A percentile compares a stretch with the other conserved stretches of the same genome.
phyloP scores from a whole-genome alignment of 169 alveolate species.

The Theileria sp. region DNA sequence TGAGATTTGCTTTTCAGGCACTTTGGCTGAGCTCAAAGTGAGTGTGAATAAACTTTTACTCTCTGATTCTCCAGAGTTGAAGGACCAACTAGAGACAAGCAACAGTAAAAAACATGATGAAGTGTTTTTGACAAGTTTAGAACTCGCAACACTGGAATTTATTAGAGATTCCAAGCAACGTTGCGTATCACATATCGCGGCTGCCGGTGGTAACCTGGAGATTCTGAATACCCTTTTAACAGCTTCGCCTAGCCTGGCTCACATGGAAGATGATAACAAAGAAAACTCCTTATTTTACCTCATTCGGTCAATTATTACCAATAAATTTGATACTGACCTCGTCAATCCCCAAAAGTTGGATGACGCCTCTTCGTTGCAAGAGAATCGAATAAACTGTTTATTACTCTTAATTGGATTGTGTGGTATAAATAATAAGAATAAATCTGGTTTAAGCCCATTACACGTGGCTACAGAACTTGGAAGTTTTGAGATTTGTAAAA shows the following conservation, averaged over 20 bases:
- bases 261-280: slow-evolving; percentile 45
- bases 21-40: slow-evolving; percentile 36
- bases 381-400: slow-evolving; percentile 23
- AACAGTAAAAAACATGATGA: slow-evolving; percentile 10
- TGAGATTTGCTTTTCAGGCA: slow-evolving; percentile 49
- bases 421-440: slow-evolving; percentile 46
- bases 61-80: slow-evolving; percentile 34
- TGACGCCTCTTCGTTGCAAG: background rate
- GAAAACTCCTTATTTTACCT: slow-evolving; percentile 61
- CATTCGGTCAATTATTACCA: slow-evolving; percentile 42
- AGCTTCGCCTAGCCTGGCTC: slow-evolving; percentile 48
- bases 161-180: slow-evolving; percentile 54
- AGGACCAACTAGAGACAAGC: background rate
- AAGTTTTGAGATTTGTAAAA: slow-evolving; percentile 19
- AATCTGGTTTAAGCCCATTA: slow-evolving; percentile 51
- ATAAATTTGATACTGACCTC: background rate
- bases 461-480: slow-evolving; percentile 60
- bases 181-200: slow-evolving; percentile 62
- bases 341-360: background rate
- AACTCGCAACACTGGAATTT: slow-evolving; percentile 54
- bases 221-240: slow-evolving; percentile 43
- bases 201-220: slow-evolving; percentile 66
- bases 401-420: slow-evolving; percentile 43
- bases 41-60: slow-evolving; percentile 26
- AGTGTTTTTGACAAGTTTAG: slow-evolving; percentile 32